These are phyloP conservation scores for Geum urbanum DNA, from an alignment of 306 rosid genomes.

Conservation along the genomic window DNA sequence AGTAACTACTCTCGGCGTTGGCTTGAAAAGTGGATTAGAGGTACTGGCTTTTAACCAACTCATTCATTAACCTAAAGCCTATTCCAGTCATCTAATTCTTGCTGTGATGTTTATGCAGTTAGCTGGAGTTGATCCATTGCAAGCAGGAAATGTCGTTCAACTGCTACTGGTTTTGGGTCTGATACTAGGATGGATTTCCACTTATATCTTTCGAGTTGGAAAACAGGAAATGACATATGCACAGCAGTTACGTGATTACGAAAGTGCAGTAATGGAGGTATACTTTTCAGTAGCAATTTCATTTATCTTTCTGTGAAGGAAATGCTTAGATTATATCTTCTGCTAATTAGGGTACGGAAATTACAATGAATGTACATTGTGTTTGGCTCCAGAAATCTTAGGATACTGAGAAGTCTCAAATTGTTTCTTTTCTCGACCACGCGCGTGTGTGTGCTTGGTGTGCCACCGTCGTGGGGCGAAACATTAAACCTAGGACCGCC, in stretches of 20 bases:
- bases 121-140: slow-evolving; percentile 82
- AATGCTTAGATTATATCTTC: not conserved
- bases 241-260: slow-evolving; percentile 88
- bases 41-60: slow-evolving; percentile 28
- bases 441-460: too few relatives aligned
- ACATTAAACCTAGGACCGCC: too few relatives aligned
- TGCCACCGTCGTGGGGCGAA: too few relatives aligned
- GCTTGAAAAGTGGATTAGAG: slow-evolving; percentile 86
- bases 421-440: too few relatives aligned
- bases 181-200: slow-evolving; percentile 89
- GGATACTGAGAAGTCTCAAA: too few relatives aligned
- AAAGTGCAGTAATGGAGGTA: slow-evolving; percentile 95
- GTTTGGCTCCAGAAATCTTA: too few relatives aligned
- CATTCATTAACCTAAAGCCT: not conserved
- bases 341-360: not conserved
- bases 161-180: slow-evolving; percentile 87
- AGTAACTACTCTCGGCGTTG: slow-evolving; percentile 67
- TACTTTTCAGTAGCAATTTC: not conserved
- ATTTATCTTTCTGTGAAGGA: not conserved
- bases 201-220: slow-evolving; percentile 89
- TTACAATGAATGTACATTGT: not conserved
- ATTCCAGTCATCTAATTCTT: slow-evolving; percentile 20
- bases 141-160: slow-evolving; percentile 97
- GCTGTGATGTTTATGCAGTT: slow-evolving; percentile 39
- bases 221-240: slow-evolving; percentile 99